Evolutionary conservation across 192 early-diverging fungal genomes (phyloP).

Genomic region (Coemansia aciculifera): DNA sequence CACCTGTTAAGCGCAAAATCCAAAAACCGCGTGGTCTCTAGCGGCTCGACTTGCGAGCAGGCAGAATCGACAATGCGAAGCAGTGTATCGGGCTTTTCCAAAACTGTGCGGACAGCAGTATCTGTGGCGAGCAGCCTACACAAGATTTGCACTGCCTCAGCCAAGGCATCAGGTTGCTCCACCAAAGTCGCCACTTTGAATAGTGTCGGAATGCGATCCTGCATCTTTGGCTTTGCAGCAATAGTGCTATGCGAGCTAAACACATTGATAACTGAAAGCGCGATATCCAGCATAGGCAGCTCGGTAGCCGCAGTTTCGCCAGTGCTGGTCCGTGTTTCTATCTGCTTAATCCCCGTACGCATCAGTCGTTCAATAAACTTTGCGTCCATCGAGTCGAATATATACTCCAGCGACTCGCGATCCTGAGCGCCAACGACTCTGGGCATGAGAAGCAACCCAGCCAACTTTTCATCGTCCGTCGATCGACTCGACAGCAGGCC

Average conservation of each 20-base stretch:
- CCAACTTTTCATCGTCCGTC: constrained; percentile 53
- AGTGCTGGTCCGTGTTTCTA: background rate
- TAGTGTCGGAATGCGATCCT: constrained; percentile 39
- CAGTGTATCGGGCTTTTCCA: constrained; percentile 16
- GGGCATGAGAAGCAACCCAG: constrained; percentile 47
- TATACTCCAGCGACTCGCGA: constrained; percentile 16
- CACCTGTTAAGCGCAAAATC: constrained; percentile 32
- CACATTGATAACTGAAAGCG: constrained; percentile 33
- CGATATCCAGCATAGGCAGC: constrained; percentile 32
- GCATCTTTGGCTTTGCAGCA: constrained; percentile 25
- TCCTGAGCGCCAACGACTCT: constrained; percentile 36
- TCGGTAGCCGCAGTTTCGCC: background rate
- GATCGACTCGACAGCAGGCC: constrained; percentile 38
- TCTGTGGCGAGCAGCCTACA: constrained; percentile 25
- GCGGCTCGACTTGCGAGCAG: background rate
- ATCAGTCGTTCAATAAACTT: constrained; percentile 45
- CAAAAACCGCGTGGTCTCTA: constrained; percentile 12
- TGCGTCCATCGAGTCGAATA: constrained; percentile 40
- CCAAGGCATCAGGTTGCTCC: background rate
- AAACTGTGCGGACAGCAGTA: constrained; percentile 13
- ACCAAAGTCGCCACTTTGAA: constrained; percentile 14
- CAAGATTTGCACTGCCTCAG: constrained; percentile 28
- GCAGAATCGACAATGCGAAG: constrained; percentile 1
- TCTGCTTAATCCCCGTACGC: constrained; percentile 41
- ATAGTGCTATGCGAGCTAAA: constrained; percentile 36